Evolutionary conservation across 345 rosid species (phyloP).

Genomic region (Ceriops zippeliana): DNA sequence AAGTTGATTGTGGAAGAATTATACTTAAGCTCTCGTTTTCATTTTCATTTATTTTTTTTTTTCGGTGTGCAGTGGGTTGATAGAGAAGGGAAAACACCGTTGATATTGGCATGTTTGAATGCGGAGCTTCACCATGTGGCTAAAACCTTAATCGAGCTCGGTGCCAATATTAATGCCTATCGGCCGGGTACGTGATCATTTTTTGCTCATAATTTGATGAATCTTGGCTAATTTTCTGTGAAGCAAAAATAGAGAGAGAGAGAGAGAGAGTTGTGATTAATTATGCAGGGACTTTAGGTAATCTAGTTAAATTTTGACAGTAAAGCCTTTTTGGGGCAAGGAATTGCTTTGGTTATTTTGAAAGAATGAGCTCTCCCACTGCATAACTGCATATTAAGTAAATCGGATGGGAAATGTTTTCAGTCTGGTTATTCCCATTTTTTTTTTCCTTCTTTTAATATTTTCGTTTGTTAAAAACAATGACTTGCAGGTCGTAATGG

Average conservation of each 20-base stretch:
- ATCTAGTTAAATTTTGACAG: too few species aligned
- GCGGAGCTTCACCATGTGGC: conserved; percentile 61
- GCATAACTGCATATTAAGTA: too few species aligned
- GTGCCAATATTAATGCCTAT: conserved; percentile 80
- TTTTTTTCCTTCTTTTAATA: not conserved
- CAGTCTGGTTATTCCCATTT: not conserved
- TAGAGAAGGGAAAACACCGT: conserved; percentile 88
- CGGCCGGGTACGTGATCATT: conserved; percentile 56
- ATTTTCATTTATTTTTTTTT: not conserved
- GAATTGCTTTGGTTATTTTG: too few species aligned
- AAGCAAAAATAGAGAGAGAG: too few species aligned
- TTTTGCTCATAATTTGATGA: not conserved
- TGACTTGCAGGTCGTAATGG: conserved; percentile 62
- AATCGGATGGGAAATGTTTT: too few species aligned
- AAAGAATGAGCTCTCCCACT: too few species aligned
- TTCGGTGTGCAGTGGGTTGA: conserved; percentile 68
- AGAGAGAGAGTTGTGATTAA: too few species aligned
- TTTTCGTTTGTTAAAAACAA: not conserved
- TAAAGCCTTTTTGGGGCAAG: too few species aligned
- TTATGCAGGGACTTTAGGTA: too few species aligned
- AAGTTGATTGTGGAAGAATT: not conserved
- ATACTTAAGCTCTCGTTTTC: not conserved
- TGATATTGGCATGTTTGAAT: conserved; percentile 78
- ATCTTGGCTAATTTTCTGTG: too few species aligned
- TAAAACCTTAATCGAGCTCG: conserved; percentile 76